Conservation (phyloP, 805 yeast genomes). For the Wickerhamiella hasegawae region DNA sequence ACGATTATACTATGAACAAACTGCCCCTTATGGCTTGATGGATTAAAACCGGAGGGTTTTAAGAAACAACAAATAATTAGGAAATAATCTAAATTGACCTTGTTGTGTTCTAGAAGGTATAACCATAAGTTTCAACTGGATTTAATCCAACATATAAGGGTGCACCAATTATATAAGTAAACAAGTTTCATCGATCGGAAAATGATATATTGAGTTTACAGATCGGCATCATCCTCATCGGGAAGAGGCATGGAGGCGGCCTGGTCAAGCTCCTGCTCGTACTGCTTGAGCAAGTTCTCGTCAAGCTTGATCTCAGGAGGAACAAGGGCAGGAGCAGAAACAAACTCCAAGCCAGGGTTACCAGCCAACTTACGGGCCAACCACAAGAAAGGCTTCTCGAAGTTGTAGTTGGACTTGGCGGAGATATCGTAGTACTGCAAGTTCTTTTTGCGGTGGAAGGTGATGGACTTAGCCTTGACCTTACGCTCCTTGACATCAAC, state of each 20-base stretch:
- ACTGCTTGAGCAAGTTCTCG: constrained; percentile 89
- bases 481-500: constrained; percentile 99
- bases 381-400: constrained; percentile 99
- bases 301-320: constrained; percentile 99
- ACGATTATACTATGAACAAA: no score
- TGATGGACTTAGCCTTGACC: constrained; percentile 98
- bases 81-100: no score
- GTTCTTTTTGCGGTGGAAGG: constrained; percentile 99
- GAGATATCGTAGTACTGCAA: constrained; percentile 98
- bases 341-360: constrained; percentile 95
- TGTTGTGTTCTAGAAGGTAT: no score
- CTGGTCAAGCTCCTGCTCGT: constrained; percentile 98
- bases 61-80: no score
- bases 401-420: constrained; percentile 98
- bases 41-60: no score
- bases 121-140: no score
- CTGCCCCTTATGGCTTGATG: no score
- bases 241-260: constrained; percentile 99
- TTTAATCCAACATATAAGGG: no score
- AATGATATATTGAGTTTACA: no score
- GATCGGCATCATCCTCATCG: constrained; percentile 99
- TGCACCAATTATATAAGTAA: no score
- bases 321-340: constrained; percentile 97
- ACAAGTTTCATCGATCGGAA: no score
- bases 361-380: constrained; percentile 98